These are phyloP conservation scores for Oryza officinalis DNA, from an alignment of 176 grass and related monocot genomes.

Conservation along the genomic window DNA sequence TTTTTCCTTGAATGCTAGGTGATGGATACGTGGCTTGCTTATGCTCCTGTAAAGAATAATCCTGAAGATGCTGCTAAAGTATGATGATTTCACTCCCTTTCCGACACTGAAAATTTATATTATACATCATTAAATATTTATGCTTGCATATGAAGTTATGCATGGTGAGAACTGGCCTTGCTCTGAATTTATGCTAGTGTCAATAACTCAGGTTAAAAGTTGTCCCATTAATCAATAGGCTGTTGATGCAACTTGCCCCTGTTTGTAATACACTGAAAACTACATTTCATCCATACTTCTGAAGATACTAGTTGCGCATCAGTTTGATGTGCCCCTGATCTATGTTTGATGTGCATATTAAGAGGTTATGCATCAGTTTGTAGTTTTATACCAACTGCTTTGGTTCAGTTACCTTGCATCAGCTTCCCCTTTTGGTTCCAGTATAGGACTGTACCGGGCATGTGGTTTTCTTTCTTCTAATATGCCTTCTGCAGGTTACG, in stretches of 20 bases:
- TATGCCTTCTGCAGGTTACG: conserved; percentile 60
- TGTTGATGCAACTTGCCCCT: neutral
- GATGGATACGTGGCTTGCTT: conserved; percentile 95
- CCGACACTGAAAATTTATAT: neutral
- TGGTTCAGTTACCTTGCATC: neutral
- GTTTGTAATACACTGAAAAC: neutral
- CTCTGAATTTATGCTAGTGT: neutral
- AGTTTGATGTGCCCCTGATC: no score
- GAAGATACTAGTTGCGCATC: neutral
- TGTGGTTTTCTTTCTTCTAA: conserved; percentile 1
- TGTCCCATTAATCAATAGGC: neutral
- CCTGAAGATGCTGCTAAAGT: conserved; percentile 98
- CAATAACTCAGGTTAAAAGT: neutral
- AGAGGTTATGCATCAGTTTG: neutral
- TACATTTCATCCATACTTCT: neutral
- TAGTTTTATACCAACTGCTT: neutral
- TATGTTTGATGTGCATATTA: neutral
- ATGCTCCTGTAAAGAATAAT: conserved; percentile 98
- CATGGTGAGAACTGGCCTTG: neutral
- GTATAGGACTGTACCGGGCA: neutral
- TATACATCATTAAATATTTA: neutral
- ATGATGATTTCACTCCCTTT: conserved; percentile 23
- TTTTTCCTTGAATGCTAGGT: conserved; percentile 47
- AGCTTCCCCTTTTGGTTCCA: neutral
- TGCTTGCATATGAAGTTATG: neutral